A percentile compares a stretch with the other conserved stretches of the same genome.
These are phyloP conservation scores for Quercus robur DNA, from an alignment of 306 rosid genomes.

Conservation along the genomic window DNA sequence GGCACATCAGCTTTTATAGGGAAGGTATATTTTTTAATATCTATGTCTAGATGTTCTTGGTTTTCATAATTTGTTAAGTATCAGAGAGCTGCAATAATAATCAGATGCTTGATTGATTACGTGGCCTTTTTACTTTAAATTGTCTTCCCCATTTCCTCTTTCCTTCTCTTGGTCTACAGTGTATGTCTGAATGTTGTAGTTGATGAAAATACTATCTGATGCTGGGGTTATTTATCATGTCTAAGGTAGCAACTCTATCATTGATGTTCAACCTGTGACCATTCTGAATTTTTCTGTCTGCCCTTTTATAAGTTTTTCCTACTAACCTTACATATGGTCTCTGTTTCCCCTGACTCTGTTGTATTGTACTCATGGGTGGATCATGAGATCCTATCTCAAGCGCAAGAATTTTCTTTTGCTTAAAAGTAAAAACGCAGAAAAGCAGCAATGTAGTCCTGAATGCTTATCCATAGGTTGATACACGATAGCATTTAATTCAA, in stretches of 20 bases:
- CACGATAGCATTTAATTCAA: no score
- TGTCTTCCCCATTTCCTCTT: background rate
- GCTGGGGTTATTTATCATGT: background rate
- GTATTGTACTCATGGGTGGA: background rate
- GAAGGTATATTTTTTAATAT: conserved; percentile 49
- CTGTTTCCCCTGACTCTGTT: background rate
- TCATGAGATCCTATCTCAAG: background rate
- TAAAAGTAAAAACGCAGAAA: no score
- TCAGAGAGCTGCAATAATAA: background rate
- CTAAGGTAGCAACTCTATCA: background rate
- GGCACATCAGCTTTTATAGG: conserved; percentile 95
- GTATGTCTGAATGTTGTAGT: background rate
- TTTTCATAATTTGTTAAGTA: background rate
- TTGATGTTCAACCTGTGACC: background rate
- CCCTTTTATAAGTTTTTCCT: background rate
- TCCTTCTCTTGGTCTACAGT: no score
- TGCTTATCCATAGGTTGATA: no score
- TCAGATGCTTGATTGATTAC: background rate
- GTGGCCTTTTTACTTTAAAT: background rate
- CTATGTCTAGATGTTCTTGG: conserved; percentile 4
- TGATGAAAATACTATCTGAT: background rate
- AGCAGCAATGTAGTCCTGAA: no score
- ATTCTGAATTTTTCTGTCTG: background rate
- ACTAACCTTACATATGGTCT: background rate
- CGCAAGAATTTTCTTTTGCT: background rate